These are phyloP conservation scores for Fusarium nurragi DNA, from an alignment of 2,329 filamentous ascomycete genomes.

Conservation along the genomic window DNA sequence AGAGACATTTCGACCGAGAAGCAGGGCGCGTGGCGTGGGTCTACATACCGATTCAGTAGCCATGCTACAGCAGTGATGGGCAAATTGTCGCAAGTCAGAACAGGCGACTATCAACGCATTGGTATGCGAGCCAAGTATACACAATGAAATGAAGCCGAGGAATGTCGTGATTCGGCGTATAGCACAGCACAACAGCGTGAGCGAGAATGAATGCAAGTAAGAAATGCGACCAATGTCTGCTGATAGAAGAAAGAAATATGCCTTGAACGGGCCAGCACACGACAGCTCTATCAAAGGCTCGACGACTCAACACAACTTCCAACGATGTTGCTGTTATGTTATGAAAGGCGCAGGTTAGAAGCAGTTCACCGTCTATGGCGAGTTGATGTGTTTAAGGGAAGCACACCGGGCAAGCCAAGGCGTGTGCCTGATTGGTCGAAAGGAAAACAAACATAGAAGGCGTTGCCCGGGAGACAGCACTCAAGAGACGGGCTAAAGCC, in stretches of 20 bases:
- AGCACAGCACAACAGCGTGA: slow-evolving; percentile 1
- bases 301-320: slow-evolving; percentile 33
- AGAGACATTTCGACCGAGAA: slow-evolving; percentile 38
- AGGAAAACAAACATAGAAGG: slow-evolving; percentile 47
- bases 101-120: slow-evolving; percentile 48
- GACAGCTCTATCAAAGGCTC: slow-evolving; percentile 41
- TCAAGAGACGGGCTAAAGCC: slow-evolving; percentile 26
- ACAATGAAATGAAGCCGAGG: slow-evolving; percentile 40
- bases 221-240: slow-evolving; percentile 38
- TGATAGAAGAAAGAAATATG: slow-evolving; percentile 40
- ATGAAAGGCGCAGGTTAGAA: slow-evolving; percentile 40
- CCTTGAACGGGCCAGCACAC: slow-evolving; percentile 33
- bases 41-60: slow-evolving; percentile 52
- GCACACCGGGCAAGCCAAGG: slow-evolving; percentile 29
- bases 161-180: slow-evolving; percentile 45
- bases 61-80: slow-evolving; percentile 46
- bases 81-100: slow-evolving; percentile 35
- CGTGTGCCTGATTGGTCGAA: slow-evolving; percentile 43
- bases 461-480: slow-evolving; percentile 44
- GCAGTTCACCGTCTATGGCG: slow-evolving; percentile 34
- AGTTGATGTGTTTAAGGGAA: slow-evolving; percentile 49
- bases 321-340: slow-evolving; percentile 41
- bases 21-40: slow-evolving; percentile 27
- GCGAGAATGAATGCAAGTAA: slow-evolving; percentile 41
- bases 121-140: slow-evolving; percentile 44